Evolutionary conservation across 176 grass and related monocot genomes (phyloP).

Genomic region (Oryza coarctata): DNA sequence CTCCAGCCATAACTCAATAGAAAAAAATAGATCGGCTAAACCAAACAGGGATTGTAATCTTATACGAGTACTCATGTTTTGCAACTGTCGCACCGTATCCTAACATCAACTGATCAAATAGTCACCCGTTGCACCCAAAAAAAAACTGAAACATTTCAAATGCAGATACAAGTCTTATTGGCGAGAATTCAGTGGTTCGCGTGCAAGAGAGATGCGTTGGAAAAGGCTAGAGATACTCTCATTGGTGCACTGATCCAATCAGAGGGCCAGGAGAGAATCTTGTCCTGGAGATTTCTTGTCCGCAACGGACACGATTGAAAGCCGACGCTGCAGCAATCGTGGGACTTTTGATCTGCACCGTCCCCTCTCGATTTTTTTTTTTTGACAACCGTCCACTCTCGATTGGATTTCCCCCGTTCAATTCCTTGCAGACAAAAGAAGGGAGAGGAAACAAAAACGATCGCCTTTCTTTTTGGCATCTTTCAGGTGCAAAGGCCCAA

Average conservation of each 20-base stretch:
- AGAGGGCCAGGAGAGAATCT: conserved; percentile 25
- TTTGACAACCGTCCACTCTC: conserved; percentile 1
- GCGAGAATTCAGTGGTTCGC: neutral
- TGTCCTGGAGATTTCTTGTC: conserved; percentile 4
- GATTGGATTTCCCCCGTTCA: neutral
- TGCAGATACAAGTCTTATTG: neutral
- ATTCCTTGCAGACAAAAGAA: neutral
- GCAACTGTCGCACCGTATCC: too few species aligned
- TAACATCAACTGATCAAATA: too few species aligned
- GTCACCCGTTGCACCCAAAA: too few species aligned
- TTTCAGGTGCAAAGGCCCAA: conserved; percentile 14
- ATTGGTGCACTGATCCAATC: neutral
- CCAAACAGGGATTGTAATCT: neutral
- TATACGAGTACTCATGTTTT: too few species aligned
- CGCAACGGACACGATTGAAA: conserved; percentile 28
- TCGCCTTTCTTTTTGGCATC: conserved; percentile 34
- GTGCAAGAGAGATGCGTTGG: neutral
- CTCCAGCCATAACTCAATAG: neutral
- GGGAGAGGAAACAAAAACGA: neutral
- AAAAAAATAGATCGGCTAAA: neutral
- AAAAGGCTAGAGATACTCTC: neutral
- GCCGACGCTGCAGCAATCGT: neutral
- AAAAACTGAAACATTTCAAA: too few species aligned
- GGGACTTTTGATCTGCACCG: neutral
- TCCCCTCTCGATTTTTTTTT: too few species aligned